Conservation (phyloP, 345 rosid species). For the Brassica nigra region DNA sequence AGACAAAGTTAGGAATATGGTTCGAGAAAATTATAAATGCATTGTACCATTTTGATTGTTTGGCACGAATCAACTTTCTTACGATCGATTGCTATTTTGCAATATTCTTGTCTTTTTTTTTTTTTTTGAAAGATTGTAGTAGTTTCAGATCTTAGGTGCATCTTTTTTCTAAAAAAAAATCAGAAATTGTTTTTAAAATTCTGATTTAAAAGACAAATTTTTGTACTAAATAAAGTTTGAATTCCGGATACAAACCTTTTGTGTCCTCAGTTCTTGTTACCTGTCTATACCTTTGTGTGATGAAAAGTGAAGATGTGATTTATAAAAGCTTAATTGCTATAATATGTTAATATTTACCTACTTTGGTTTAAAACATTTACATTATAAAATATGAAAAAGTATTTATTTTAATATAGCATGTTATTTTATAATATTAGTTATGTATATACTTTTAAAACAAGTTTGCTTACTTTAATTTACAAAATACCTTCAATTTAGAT, state of each 20-base stretch:
- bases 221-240: background rate
- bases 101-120: slow-evolving; percentile 1
- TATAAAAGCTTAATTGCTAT: background rate
- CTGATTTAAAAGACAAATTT: background rate
- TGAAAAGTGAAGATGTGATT: background rate
- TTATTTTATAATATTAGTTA: background rate
- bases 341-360: background rate
- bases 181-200: no score
- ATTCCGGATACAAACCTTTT: background rate
- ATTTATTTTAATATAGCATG: background rate
- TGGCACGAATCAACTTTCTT: slow-evolving; percentile 29
- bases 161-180: no score
- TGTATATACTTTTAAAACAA: background rate
- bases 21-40: slow-evolving; percentile 9
- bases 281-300: background rate
- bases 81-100: slow-evolving; percentile 18
- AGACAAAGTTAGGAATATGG: slow-evolving; percentile 29
- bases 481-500: background rate
- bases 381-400: background rate
- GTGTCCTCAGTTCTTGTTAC: background rate
- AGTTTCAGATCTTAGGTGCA: background rate
- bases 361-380: background rate
- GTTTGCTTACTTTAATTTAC: background rate
- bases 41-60: slow-evolving; percentile 34
- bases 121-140: background rate